Percentiles rank a stretch among this genome's conserved stretches.
Evolutionary conservation across 2,329 filamentous ascomycete genomes (phyloP).

Genomic region (Talaromyces sp.): DNA sequence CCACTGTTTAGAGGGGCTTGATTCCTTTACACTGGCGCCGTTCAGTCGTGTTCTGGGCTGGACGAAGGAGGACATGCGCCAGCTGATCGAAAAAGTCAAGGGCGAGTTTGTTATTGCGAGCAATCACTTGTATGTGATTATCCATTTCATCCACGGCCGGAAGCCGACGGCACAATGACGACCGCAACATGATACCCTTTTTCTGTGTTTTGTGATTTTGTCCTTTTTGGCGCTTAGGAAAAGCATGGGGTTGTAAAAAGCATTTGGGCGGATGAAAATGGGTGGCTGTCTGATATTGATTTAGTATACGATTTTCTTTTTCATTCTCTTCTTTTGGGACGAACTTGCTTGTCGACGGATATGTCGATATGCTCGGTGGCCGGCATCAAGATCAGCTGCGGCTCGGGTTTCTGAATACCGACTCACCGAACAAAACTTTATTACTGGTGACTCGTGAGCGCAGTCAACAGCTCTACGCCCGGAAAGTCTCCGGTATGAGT

Average conservation of each 20-base stretch:
- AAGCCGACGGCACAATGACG: constrained; percentile 10
- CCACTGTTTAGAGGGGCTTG: constrained; percentile 16
- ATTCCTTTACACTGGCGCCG: constrained; percentile 17
- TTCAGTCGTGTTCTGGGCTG: constrained; percentile 21
- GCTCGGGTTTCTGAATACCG: neutral
- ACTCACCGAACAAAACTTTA: neutral
- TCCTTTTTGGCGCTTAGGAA: neutral
- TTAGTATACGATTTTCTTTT: neutral
- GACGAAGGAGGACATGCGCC: constrained; percentile 18
- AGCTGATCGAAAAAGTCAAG: constrained; percentile 16
- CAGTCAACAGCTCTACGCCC: neutral
- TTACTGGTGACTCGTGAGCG: neutral
- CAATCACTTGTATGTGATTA: constrained; percentile 17
- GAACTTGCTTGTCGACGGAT: neutral
- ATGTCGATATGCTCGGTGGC: neutral
- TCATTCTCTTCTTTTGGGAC: neutral
- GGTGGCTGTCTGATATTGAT: neutral
- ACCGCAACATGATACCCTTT: neutral
- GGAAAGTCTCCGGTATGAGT: no score
- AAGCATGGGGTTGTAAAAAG: neutral
- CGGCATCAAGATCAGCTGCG: neutral
- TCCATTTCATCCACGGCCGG: constrained; percentile 17
- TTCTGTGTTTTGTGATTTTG: neutral
- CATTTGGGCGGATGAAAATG: neutral
- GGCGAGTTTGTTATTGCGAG: constrained; percentile 15